Evolutionary conservation across 768 basidiomycete genomes (phyloP).

Genomic region (Cyclocybe cylindracea): DNA sequence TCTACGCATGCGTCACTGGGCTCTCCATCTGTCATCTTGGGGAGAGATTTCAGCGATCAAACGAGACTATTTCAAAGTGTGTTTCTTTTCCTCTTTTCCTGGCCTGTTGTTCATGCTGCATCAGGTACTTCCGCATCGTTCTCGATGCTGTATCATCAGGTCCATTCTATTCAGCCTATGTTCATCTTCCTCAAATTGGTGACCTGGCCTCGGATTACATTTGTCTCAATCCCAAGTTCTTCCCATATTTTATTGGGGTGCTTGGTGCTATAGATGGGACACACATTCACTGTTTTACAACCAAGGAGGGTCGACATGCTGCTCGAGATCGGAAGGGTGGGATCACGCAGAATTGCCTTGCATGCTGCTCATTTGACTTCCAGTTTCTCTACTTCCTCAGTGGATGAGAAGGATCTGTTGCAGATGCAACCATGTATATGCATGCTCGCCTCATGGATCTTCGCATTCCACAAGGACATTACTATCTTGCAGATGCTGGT

Average conservation of each 20-base stretch:
- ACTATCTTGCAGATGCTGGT: conserved; percentile 25
- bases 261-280: conserved; percentile 37
- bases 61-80: conserved; percentile 13
- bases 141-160: conserved; percentile 22
- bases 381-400: conserved; percentile 36
- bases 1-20: conserved; percentile 10
- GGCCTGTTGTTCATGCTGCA: conserved; percentile 5
- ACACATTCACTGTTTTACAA: conserved; percentile 22
- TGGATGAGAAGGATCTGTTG: conserved; percentile 41
- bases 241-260: conserved; percentile 30
- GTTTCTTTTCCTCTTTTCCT: not conserved
- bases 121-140: conserved; percentile 29
- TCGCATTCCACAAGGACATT: conserved; percentile 30
- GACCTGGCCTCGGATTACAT: conserved; percentile 13
- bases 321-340: conserved; percentile 29
- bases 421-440: conserved; percentile 34
- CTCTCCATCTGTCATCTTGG: conserved; percentile 8
- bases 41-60: conserved; percentile 10
- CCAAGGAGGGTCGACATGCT: conserved; percentile 16
- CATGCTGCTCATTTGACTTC: conserved; percentile 32
- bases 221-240: conserved; percentile 26
- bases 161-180: conserved; percentile 26
- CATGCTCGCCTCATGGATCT: conserved; percentile 28
- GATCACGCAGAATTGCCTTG: conserved; percentile 39
- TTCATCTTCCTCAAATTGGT: conserved; percentile 8